Conservation (phyloP, 2,329 filamentous ascomycete genomes). For the Aphanocladium album region DNA sequence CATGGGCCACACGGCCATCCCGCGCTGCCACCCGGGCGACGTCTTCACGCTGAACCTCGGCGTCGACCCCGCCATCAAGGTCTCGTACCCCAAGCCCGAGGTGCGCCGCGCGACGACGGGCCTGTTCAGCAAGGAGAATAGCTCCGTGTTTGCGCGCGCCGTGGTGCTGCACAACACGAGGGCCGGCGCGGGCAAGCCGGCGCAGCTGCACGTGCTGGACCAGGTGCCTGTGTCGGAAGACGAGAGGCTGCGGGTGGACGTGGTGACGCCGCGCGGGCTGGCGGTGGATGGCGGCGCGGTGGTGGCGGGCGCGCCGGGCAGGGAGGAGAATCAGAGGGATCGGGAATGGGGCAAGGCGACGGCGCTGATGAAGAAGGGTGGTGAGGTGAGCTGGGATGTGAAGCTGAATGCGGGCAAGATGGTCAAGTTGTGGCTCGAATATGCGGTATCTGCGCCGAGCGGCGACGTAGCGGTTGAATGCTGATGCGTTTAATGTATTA, state of each 20-base stretch:
- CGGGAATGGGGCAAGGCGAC: conserved; percentile 49
- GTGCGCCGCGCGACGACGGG: conserved; percentile 44
- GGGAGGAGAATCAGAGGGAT: conserved; percentile 28
- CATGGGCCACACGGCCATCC: conserved; percentile 49
- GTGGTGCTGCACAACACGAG: conserved; percentile 45
- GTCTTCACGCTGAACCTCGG: conserved; percentile 48
- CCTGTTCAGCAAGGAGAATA: conserved; percentile 46
- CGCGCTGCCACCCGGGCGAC: conserved; percentile 49
- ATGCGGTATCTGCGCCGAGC: conserved; percentile 52
- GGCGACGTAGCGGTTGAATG: conserved; percentile 31
- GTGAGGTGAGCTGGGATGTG: conserved; percentile 56
- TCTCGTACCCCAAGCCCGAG: conserved; percentile 49
- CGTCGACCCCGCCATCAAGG: conserved; percentile 48
- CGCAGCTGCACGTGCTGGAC: conserved; percentile 47
- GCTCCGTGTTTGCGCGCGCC: conserved; percentile 40
- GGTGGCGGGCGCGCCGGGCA: conserved; percentile 27
- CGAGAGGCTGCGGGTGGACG: conserved; percentile 45
- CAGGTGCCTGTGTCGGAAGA: conserved; percentile 56
- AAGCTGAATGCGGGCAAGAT: conserved; percentile 52
- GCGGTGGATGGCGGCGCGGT: conserved; percentile 31
- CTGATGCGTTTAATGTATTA: not conserved
- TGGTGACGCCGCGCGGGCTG: conserved; percentile 44
- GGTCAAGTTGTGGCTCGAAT: conserved; percentile 55
- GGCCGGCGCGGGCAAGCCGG: conserved; percentile 28
- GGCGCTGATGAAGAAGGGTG: conserved; percentile 49